Evolutionary conservation across 805 yeast species (phyloP), one percentile per base, ranked within the genome.

Genomic region (Komagataella kurtzmanii): DNA sequence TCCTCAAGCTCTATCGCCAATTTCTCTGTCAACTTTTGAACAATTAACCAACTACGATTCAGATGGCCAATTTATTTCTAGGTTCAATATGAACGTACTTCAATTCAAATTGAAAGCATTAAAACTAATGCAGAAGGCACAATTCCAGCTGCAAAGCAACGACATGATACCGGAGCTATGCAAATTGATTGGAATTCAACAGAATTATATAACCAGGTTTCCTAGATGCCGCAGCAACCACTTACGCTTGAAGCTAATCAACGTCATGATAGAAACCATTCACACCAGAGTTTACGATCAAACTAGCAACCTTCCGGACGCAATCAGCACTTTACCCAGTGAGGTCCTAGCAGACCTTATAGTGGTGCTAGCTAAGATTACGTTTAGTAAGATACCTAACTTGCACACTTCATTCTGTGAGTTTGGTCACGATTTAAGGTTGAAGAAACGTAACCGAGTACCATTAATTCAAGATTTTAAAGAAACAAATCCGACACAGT

Each of bases 141-240:
- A 30, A 14, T 30, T 30, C 12, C 40, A 30, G 14, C 40, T 30
- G 14, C 40, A 30, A 30, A 30, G 40, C 14, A 30, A 30, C 14
- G 40, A 30, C 14, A 30, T 30, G n/a, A 30, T 30, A 10, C 40
- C n/a, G 6, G 40, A 30, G 10, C 40, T 10, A 8, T 30, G 40
- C 40, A 30, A 73, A 47, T 66, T 71, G 18, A 66, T 78, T 6
- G 75, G 76, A 3, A 67, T 65, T 50, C 79, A 78, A 59, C 85
- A 79, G 58, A 73, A 69, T 48, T 55, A 64, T 21, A 64, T 79
- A 12, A 61, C 68, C 54, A 65, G 72, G 52, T 63, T 69, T 24
- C 81, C 81, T 0, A 63, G 81, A 48, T 68, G 76, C 1, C 62
- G 62, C 17, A 60, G 64, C 24, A 64, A 73, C 14, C 58, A 63